A percentile compares a stretch with the other conserved stretches of the same genome.
These are phyloP conservation scores for Metarhizium anisopliae DNA, from an alignment of 2,329 filamentous ascomycete species.

Conservation along the genomic window DNA sequence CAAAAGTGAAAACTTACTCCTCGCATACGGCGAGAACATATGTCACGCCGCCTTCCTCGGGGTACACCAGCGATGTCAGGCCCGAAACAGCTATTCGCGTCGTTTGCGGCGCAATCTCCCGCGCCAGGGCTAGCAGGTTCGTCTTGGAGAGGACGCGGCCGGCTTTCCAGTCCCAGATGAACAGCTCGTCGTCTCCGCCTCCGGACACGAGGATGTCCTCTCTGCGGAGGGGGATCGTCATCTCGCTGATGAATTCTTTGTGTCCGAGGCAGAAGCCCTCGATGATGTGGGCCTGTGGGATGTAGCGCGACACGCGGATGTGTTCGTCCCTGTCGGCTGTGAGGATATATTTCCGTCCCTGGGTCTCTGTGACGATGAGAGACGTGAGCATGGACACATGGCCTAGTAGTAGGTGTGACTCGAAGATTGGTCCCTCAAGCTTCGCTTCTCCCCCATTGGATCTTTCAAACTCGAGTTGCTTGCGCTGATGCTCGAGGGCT, in stretches of 20 bases:
- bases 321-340: slow-evolving; percentile 57
- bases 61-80: slow-evolving; percentile 26
- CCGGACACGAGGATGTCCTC: slow-evolving; percentile 69
- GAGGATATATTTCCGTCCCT: slow-evolving; percentile 39
- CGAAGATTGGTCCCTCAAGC: slow-evolving; percentile 46
- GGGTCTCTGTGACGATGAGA: slow-evolving; percentile 44
- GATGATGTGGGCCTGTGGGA: slow-evolving; percentile 79
- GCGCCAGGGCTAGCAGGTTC: slow-evolving; percentile 38
- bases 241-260: slow-evolving; percentile 68
- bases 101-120: slow-evolving; percentile 24
- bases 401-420: slow-evolving; percentile 71
- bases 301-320: slow-evolving; percentile 75
- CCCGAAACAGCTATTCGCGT: slow-evolving; percentile 39
- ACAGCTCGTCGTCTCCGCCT: slow-evolving; percentile 72
- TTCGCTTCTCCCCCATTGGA: slow-evolving; percentile 15
- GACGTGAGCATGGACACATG: slow-evolving; percentile 94
- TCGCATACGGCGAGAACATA: slow-evolving; percentile 45
- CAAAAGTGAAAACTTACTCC: slow-evolving; percentile 34
- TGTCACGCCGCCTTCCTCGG: slow-evolving; percentile 17
- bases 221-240: slow-evolving; percentile 53
- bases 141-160: slow-evolving; percentile 44
- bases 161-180: slow-evolving; percentile 72
- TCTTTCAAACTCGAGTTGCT: slow-evolving; percentile 28
- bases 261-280: slow-evolving; percentile 87
- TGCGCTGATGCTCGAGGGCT: slow-evolving; percentile 50